Percentiles rank a stretch among this genome's conserved stretches.
Evolutionary conservation across 768 basidiomycete species (phyloP).

Genomic region (Pholiota microspora): DNA sequence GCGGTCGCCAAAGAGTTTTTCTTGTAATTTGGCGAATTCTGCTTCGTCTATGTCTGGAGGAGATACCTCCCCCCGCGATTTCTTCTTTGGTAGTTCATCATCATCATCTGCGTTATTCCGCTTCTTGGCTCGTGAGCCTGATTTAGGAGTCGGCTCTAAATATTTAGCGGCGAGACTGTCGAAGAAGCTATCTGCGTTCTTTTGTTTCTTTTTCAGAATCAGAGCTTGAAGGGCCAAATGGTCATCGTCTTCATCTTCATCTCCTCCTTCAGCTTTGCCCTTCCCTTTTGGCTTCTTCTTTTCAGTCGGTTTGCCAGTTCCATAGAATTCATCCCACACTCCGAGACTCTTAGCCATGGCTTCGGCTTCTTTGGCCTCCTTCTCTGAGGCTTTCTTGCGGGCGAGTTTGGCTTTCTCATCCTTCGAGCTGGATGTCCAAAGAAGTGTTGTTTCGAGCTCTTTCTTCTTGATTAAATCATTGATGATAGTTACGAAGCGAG

Average conservation of each 20-base stretch:
- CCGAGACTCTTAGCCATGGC: slow-evolving; percentile 81
- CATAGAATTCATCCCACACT: slow-evolving; percentile 94
- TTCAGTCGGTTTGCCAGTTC: slow-evolving; percentile 64
- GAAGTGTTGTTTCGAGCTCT: slow-evolving; percentile 49
- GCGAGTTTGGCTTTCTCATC: slow-evolving; percentile 79
- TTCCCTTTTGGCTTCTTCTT: slow-evolving; percentile 58
- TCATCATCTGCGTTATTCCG: slow-evolving; percentile 43
- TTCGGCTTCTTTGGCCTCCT: slow-evolving; percentile 86
- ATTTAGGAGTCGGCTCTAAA: slow-evolving; percentile 41
- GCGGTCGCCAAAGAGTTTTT: slow-evolving; percentile 51
- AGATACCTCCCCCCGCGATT: slow-evolving; percentile 35
- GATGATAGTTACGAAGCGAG: slow-evolving; percentile 73
- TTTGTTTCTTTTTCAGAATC: slow-evolving; percentile 71
- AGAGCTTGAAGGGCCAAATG: slow-evolving; percentile 74
- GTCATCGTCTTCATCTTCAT: slow-evolving; percentile 53
- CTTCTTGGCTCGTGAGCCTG: slow-evolving; percentile 50
- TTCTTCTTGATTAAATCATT: slow-evolving; percentile 63
- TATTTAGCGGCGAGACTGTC: slow-evolving; percentile 78
- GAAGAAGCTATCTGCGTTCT: slow-evolving; percentile 69
- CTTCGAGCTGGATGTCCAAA: slow-evolving; percentile 71
- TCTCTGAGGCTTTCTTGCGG: slow-evolving; percentile 69
- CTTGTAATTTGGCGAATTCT: slow-evolving; percentile 60
- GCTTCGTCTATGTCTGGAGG: slow-evolving; percentile 63
- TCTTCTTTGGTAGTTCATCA: slow-evolving; percentile 49
- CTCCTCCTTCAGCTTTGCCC: slow-evolving; percentile 32